Base-by-base conservation (phyloP, 352 stramenopile species). In the Globisporangium middletonii region DNA sequence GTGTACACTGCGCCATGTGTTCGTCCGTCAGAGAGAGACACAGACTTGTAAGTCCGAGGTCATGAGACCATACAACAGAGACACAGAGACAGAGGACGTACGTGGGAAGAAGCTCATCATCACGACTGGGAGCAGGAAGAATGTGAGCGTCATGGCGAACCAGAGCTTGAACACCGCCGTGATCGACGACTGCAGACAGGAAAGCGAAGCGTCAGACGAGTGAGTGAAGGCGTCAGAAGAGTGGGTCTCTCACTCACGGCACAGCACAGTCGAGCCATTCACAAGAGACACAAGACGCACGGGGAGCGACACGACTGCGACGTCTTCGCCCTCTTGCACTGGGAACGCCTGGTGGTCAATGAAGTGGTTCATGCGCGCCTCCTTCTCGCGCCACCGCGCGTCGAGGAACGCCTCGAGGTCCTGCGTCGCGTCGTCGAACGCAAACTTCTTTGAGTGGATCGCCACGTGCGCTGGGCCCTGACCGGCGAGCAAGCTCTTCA, bases 91-190 rank as follows among this genome's bases (percentile, higher is more conserved):
- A 37, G 33, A 13, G 18, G 18, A 72, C 72, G 57, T 83, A 93
- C 83, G 56, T 64, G 81, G 79, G 58, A 90, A 88, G 64, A 89
- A 89, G 37, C 77, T 85, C 67, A 88, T 78, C 67, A 88, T 88
- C 26, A 93, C 68, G 18, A 93, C 64, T 6, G 83, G 83, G 28
- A 89, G 62, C 45, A 86, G n/a, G 50, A 90, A 73, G 51, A 75
- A 84, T 44, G 73, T 82, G 27, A 86, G 52, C 16, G 72, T 75
- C 52, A 89, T 82, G 51, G 73, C 75, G 48, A 88, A 69, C 83
- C 83, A 94, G 41, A 94, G 63, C n/a, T 71, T 68, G 59, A 88
- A 87, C 23, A 94, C 79, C 15, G 78, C 69, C 37, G 64, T 56
- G 27, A 87, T 52, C 16, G 83, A 94, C 26, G 69, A 77, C 81